phyloP scores from a whole-genome alignment of 1,284 basidiomycete species.

The Coniophora puteana region DNA sequence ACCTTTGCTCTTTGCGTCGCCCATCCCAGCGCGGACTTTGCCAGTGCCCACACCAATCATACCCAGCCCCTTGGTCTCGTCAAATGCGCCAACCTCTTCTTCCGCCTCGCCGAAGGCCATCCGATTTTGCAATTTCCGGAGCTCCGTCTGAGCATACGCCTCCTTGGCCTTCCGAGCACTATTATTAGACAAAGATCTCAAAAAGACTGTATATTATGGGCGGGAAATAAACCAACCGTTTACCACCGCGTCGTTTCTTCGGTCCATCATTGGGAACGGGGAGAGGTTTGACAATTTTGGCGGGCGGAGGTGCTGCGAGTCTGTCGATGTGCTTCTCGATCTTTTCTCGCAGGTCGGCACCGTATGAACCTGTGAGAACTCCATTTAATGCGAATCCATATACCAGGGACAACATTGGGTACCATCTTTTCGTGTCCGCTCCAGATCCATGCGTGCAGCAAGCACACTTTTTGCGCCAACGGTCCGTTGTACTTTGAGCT shows the following conservation, averaged over 20 bases:
- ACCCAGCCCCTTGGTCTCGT: slow-evolving; percentile 94
- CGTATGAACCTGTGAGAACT: slow-evolving; percentile 62
- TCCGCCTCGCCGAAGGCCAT: slow-evolving; percentile 96
- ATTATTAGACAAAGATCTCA: slow-evolving; percentile 7
- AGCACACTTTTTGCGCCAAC: slow-evolving; percentile 90
- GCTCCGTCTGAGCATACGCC: slow-evolving; percentile 93
- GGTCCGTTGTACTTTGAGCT: slow-evolving; percentile 89
- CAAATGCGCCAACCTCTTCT: slow-evolving; percentile 94
- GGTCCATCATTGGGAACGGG: slow-evolving; percentile 96
- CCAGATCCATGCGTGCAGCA: slow-evolving; percentile 90
- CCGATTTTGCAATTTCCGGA: slow-evolving; percentile 95
- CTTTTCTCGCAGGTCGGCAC: slow-evolving; percentile 77
- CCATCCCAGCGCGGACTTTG: slow-evolving; percentile 82
- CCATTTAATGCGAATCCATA: slow-evolving; percentile 3
- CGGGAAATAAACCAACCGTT: slow-evolving; percentile 53
- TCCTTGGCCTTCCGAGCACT: slow-evolving; percentile 97
- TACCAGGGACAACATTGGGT: slow-evolving; percentile 15
- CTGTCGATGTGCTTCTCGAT: slow-evolving; percentile 91
- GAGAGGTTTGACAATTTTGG: slow-evolving; percentile 91
- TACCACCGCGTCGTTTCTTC: slow-evolving; percentile 94
- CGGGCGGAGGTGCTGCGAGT: slow-evolving; percentile 90
- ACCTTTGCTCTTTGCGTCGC: slow-evolving; percentile 89
- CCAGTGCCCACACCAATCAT: slow-evolving; percentile 91
- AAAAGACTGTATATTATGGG: not conserved
- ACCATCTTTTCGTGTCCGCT: slow-evolving; percentile 78